Conservation (phyloP, 495 filamentous ascomycete genomes). For the Podospora australis region DNA sequence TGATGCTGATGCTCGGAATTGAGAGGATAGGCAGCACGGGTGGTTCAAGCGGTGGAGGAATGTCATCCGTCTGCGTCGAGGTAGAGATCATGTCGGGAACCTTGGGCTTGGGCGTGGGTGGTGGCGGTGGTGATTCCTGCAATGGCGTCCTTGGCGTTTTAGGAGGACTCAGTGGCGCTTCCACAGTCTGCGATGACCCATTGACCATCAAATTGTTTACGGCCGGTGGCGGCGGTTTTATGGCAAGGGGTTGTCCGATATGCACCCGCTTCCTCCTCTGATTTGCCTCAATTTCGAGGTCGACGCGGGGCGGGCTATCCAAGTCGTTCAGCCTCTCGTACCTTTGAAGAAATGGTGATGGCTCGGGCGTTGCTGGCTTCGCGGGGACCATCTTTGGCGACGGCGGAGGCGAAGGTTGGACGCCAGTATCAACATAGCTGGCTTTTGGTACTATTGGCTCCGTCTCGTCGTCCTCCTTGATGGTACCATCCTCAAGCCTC, state of each 20-base stretch:
- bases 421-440: constrained; percentile 63
- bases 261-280: constrained; percentile 61
- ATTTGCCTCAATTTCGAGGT: constrained; percentile 62
- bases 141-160: constrained; percentile 55
- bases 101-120: constrained; percentile 21
- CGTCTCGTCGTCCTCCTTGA: constrained; percentile 44
- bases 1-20: constrained; percentile 57
- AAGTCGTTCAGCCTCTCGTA: constrained; percentile 30
- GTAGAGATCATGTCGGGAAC: constrained; percentile 32
- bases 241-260: constrained; percentile 33
- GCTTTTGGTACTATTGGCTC: constrained; percentile 15
- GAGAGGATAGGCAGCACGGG: constrained; percentile 29
- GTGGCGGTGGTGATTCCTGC: constrained; percentile 18
- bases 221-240: constrained; percentile 30
- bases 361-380: constrained; percentile 38
- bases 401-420: constrained; percentile 76
- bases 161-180: constrained; percentile 60
- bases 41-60: constrained; percentile 24
- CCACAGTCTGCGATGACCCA: constrained; percentile 62
- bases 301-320: constrained; percentile 38
- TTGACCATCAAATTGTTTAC: constrained; percentile 55
- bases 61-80: constrained; percentile 68
- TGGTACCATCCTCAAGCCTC: constrained; percentile 41
- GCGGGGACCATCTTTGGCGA: constrained; percentile 52
- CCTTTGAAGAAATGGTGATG: constrained; percentile 17